Evolutionary conservation across 768 basidiomycete species (phyloP).

Genomic region (Cystobasidium onofrii): DNA sequence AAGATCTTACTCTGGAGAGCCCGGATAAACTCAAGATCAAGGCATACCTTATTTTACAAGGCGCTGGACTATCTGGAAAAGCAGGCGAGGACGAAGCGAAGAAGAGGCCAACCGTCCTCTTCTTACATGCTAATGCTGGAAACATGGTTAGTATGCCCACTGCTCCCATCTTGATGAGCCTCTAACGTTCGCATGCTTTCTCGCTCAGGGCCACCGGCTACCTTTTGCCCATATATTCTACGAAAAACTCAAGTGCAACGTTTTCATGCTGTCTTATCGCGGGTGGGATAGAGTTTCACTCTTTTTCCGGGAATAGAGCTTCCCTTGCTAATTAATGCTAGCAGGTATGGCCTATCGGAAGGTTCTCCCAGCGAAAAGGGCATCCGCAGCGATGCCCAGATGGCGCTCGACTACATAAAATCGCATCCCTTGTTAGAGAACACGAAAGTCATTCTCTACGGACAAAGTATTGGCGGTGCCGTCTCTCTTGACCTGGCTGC

Average conservation of each 20-base stretch:
- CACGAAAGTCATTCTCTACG: slow-evolving; percentile 67
- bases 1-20: slow-evolving; percentile 64
- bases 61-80: slow-evolving; percentile 48
- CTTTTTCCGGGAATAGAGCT: too few species aligned
- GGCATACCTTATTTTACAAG: slow-evolving; percentile 68
- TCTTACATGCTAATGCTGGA: slow-evolving; percentile 72
- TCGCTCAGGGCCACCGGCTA: slow-evolving; percentile 64
- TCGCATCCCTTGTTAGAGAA: slow-evolving; percentile 58
- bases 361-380: slow-evolving; percentile 55
- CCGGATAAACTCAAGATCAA: slow-evolving; percentile 63
- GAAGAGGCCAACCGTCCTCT: slow-evolving; percentile 69
- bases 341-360: slow-evolving; percentile 78
- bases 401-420: slow-evolving; percentile 61
- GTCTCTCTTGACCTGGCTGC: slow-evolving; percentile 81
- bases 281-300: too few species aligned
- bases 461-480: slow-evolving; percentile 84
- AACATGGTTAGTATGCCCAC: slow-evolving; percentile 43
- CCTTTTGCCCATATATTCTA: slow-evolving; percentile 78
- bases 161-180: too few species aligned
- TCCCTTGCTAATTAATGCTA: slow-evolving; percentile 12
- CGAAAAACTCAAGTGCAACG: slow-evolving; percentile 77
- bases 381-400: slow-evolving; percentile 65
- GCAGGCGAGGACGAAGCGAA: slow-evolving; percentile 29
- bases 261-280: slow-evolving; percentile 86
- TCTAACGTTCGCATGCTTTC: neutral